phyloP scores from a whole-genome alignment of 176 grass and related monocot genomes.

The Cymbopogon citratus region DNA sequence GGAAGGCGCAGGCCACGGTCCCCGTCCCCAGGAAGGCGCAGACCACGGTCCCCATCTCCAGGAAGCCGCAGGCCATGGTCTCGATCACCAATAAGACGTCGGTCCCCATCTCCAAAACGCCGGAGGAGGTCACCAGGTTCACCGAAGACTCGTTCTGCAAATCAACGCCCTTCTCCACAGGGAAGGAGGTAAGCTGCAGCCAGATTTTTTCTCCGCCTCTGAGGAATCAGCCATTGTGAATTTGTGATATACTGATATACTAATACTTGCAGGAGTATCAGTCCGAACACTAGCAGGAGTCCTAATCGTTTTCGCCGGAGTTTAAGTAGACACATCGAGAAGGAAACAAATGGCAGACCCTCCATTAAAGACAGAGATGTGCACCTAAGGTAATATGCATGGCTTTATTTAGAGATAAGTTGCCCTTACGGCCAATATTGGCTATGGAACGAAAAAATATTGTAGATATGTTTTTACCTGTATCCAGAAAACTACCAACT shows the following conservation, averaged over 20 bases:
- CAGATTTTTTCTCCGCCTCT: neutral
- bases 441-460: neutral
- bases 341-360: conserved; percentile 32
- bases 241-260: conserved; percentile 9
- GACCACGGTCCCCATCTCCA: conserved; percentile 23
- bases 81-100: conserved; percentile 12
- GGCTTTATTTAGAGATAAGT: neutral
- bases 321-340: conserved; percentile 47
- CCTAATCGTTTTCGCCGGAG: conserved; percentile 45
- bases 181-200: conserved; percentile 35
- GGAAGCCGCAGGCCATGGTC: conserved; percentile 11
- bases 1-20: conserved; percentile 26
- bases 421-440: neutral
- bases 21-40: conserved; percentile 25
- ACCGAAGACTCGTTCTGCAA: conserved; percentile 32
- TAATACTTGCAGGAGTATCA: conserved; percentile 43
- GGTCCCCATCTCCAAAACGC: conserved; percentile 32
- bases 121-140: conserved; percentile 40
- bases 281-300: conserved; percentile 50
- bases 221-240: conserved; percentile 3
- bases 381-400: conserved; percentile 47
- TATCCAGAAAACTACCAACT: conserved; percentile 23
- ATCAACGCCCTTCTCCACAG: conserved; percentile 35
- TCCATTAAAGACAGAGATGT: conserved; percentile 31
- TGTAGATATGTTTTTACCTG: neutral